These are phyloP conservation scores for Pyrenophora tritici-repentis DNA, from an alignment of 2,329 filamentous ascomycete genomes.

Conservation along the genomic window DNA sequence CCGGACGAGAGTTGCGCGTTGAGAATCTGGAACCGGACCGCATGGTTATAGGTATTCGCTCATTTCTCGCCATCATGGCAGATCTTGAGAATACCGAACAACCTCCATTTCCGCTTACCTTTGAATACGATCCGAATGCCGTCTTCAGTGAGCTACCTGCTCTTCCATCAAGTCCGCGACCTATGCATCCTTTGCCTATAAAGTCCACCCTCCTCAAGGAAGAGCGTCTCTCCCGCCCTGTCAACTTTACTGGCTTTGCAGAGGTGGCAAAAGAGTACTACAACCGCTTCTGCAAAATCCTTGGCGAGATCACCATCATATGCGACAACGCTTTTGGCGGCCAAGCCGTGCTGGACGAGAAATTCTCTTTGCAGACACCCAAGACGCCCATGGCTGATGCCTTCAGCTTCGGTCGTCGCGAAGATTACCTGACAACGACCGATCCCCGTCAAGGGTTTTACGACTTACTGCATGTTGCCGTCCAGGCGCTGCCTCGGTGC, in stretches of 20 bases:
- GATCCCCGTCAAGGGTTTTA: slow-evolving; percentile 96
- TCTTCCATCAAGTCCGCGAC: slow-evolving; percentile 42
- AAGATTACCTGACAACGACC: slow-evolving; percentile 72
- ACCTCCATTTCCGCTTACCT: slow-evolving; percentile 81
- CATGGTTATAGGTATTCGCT: slow-evolving; percentile 95
- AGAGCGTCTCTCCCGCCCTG: slow-evolving; percentile 68
- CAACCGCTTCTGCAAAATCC: slow-evolving; percentile 86
- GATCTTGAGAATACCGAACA: slow-evolving; percentile 86
- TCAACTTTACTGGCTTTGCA: slow-evolving; percentile 66
- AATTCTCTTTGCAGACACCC: slow-evolving; percentile 82
- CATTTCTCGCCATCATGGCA: slow-evolving; percentile 89
- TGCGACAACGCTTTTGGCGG: slow-evolving; percentile 98
- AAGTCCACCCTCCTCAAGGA: slow-evolving; percentile 55
- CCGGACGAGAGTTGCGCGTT: slow-evolving; percentile 77
- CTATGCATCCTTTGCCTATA: slow-evolving; percentile 37
- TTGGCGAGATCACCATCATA: slow-evolving; percentile 93
- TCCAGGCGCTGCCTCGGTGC: slow-evolving; percentile 93
- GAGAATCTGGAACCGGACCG: slow-evolving; percentile 94
- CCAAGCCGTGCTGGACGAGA: slow-evolving; percentile 92
- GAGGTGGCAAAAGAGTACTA: slow-evolving; percentile 86
- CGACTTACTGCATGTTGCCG: slow-evolving; percentile 90
- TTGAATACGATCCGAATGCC: slow-evolving; percentile 53
- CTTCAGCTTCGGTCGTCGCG: slow-evolving; percentile 85
- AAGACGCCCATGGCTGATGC: slow-evolving; percentile 95
- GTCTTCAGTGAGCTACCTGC: slow-evolving; percentile 45